Evolutionary conservation across 1,139 yeast genomes (phyloP).

Genomic region (Candida sojae): DNA sequence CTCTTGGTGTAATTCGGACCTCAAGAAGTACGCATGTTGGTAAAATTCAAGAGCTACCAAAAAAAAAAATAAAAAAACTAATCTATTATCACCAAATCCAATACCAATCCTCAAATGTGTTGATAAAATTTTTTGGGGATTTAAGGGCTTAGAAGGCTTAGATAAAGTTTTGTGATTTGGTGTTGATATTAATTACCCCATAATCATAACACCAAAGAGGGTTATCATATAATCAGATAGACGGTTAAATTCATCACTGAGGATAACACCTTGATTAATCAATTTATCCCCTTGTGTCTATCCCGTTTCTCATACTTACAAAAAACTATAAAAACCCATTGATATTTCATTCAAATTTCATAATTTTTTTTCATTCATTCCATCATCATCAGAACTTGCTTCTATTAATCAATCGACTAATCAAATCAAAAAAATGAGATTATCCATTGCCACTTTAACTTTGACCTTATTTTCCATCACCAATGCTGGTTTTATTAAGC

Average conservation of each 20-base stretch:
- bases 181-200: too few species aligned
- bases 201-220: too few species aligned
- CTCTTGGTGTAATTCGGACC: too few species aligned
- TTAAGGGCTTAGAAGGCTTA: too few species aligned
- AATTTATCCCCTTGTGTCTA: not conserved
- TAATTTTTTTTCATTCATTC: not conserved
- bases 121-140: too few species aligned
- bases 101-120: too few species aligned
- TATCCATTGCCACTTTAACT: slow-evolving; percentile 3
- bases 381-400: not conserved
- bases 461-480: not conserved
- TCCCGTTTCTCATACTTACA: not conserved
- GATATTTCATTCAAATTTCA: not conserved
- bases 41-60: too few species aligned
- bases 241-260: not conserved
- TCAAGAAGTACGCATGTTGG: too few species aligned
- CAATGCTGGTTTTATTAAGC: slow-evolving; percentile 2
- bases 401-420: not conserved
- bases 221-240: too few species aligned
- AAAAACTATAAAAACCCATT: slow-evolving; percentile 2
- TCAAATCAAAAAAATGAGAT: slow-evolving; percentile 1
- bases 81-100: too few species aligned
- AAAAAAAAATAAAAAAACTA: too few species aligned
- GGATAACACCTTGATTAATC: not conserved
- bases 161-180: too few species aligned